These are phyloP conservation scores for Aspergillus pseudotamarii DNA, from an alignment of 2,329 filamentous ascomycete species.

Conservation along the genomic window DNA sequence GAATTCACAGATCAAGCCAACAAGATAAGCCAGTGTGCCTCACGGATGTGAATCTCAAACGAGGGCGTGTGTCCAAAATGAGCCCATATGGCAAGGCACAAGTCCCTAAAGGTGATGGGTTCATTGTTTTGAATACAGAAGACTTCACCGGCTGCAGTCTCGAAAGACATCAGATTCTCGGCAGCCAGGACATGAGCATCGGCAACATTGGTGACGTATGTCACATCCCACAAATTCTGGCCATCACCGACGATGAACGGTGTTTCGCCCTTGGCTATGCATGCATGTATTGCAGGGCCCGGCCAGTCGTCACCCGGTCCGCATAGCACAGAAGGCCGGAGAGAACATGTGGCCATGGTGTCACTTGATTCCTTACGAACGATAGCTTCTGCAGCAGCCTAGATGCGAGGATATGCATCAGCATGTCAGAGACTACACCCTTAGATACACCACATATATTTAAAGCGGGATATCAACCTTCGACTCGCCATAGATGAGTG, in stretches of 20 bases:
- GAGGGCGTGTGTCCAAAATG: slow-evolving; percentile 54
- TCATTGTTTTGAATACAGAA: slow-evolving; percentile 53
- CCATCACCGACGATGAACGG: slow-evolving; percentile 46
- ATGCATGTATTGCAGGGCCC: slow-evolving; percentile 47
- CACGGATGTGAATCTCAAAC: slow-evolving; percentile 53
- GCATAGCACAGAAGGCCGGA: slow-evolving; percentile 48
- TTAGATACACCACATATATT: background rate
- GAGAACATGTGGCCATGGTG: slow-evolving; percentile 42
- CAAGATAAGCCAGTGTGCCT: slow-evolving; percentile 49
- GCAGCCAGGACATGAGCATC: slow-evolving; percentile 50
- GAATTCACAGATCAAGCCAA: slow-evolving; percentile 51
- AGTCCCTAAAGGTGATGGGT: slow-evolving; percentile 48
- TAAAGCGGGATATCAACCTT: slow-evolving; percentile 32
- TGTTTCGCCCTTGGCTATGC: slow-evolving; percentile 47
- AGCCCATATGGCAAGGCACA: slow-evolving; percentile 48
- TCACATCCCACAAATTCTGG: slow-evolving; percentile 48
- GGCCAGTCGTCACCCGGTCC: slow-evolving; percentile 48
- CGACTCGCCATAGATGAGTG: slow-evolving; percentile 49
- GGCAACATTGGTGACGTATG: slow-evolving; percentile 47
- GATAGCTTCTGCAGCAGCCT: slow-evolving; percentile 46
- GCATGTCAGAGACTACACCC: slow-evolving; percentile 9
- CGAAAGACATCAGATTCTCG: slow-evolving; percentile 44
- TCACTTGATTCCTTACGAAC: slow-evolving; percentile 41
- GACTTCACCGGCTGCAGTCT: slow-evolving; percentile 46
- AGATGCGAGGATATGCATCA: slow-evolving; percentile 18